Conservation (phyloP, 2,329 filamentous ascomycete genomes). For the Penicillium expansum region DNA sequence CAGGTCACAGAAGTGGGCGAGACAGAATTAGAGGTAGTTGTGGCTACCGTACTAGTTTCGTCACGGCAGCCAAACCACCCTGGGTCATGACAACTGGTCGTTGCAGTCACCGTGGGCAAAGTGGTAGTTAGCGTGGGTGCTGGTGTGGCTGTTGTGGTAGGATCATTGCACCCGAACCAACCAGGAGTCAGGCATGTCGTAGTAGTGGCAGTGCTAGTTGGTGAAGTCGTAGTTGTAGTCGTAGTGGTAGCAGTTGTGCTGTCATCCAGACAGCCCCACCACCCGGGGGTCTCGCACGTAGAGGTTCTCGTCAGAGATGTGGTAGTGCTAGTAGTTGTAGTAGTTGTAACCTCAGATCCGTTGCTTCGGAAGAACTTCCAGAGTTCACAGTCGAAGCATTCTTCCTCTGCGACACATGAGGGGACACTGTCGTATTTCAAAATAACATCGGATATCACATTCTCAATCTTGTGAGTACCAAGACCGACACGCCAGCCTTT, state of each 20-base stretch:
- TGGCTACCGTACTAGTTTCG: slow-evolving; percentile 12
- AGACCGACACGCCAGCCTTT: slow-evolving; percentile 90
- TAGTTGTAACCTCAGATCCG: slow-evolving; percentile 71
- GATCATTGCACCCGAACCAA: slow-evolving; percentile 42
- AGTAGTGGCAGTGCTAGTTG: slow-evolving; percentile 30
- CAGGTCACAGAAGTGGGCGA: neutral
- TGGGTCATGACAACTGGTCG: slow-evolving; percentile 23
- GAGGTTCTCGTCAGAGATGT: slow-evolving; percentile 67
- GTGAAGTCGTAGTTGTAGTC: slow-evolving; percentile 16
- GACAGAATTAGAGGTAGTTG: neutral
- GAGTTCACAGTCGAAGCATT: slow-evolving; percentile 82
- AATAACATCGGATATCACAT: slow-evolving; percentile 84
- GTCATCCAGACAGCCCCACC: slow-evolving; percentile 37
- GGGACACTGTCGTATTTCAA: slow-evolving; percentile 79
- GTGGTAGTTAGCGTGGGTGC: slow-evolving; percentile 10
- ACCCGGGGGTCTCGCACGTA: slow-evolving; percentile 31
- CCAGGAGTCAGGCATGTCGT: slow-evolving; percentile 37
- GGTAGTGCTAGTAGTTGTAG: slow-evolving; percentile 55
- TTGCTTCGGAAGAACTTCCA: slow-evolving; percentile 98
- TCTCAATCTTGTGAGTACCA: slow-evolving; percentile 84
- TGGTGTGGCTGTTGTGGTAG: slow-evolving; percentile 24
- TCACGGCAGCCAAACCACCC: slow-evolving; percentile 38
- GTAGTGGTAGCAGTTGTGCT: slow-evolving; percentile 17
- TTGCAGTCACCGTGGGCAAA: slow-evolving; percentile 14
- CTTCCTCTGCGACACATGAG: slow-evolving; percentile 69